These are phyloP conservation scores for Trichoderma reesei DNA, from an alignment of 495 filamentous ascomycete genomes.

Conservation along the genomic window DNA sequence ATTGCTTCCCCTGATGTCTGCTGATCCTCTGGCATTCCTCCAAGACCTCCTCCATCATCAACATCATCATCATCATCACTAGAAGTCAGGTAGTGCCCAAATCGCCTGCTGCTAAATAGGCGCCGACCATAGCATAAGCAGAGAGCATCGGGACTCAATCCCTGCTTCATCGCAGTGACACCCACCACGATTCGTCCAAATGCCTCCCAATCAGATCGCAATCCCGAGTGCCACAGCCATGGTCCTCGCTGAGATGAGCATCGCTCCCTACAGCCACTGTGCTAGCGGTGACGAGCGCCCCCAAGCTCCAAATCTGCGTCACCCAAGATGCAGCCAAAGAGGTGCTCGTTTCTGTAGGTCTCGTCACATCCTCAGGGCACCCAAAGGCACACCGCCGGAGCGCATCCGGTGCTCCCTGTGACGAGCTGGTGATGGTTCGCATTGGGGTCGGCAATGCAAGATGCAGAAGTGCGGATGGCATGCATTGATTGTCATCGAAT, in stretches of 20 bases:
- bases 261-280: not conserved
- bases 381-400: slow-evolving; percentile 1
- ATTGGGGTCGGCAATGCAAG: not conserved
- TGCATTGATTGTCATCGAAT: too few species aligned
- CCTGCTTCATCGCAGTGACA: not conserved
- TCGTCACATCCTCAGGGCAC: not conserved
- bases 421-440: not conserved
- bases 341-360: not conserved
- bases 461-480: not conserved
- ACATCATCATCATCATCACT: too few species aligned
- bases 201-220: not conserved
- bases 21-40: too few species aligned
- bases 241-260: not conserved
- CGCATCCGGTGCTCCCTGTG: not conserved
- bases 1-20: too few species aligned
- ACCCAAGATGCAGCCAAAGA: not conserved
- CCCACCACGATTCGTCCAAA: not conserved
- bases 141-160: not conserved
- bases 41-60: too few species aligned
- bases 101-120: not conserved
- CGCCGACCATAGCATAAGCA: not conserved
- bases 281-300: not conserved
- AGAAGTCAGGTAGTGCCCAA: too few species aligned
- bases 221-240: not conserved
- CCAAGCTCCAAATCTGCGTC: not conserved